A percentile compares a stretch with the other conserved stretches of the same genome.
These are phyloP conservation scores for Periconia macrospinosa DNA, from an alignment of 2,329 filamentous ascomycete genomes.

Conservation along the genomic window DNA sequence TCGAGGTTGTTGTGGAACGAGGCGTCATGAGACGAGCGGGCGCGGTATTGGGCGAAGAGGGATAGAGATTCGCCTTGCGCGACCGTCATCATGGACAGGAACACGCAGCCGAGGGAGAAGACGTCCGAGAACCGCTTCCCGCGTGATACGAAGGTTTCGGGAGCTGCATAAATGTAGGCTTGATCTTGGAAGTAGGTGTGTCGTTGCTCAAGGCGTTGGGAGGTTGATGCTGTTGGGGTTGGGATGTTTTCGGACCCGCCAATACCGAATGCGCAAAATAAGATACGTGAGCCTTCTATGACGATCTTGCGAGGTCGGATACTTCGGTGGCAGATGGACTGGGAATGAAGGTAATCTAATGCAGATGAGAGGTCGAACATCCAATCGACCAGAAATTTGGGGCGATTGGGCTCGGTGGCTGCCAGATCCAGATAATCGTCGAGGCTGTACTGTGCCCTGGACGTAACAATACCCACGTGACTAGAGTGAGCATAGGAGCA, in stretches of 20 bases:
- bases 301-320: conserved; percentile 45
- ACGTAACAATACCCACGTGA: conserved; percentile 38
- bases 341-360: conserved; percentile 42
- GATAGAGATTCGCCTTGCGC: conserved; percentile 39
- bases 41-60: conserved; percentile 38
- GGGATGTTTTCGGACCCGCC: conserved; percentile 28
- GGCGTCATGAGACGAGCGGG: conserved; percentile 36
- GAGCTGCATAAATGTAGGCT: conserved; percentile 42
- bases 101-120: conserved; percentile 45
- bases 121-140: conserved; percentile 43
- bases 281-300: conserved; percentile 37
- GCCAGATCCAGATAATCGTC: conserved; percentile 41
- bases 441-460: conserved; percentile 38
- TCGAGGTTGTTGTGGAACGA: conserved; percentile 45
- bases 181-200: conserved; percentile 37
- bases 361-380: conserved; percentile 45
- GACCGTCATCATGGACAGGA: conserved; percentile 43
- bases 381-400: conserved; percentile 42
- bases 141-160: conserved; percentile 40
- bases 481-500: conserved; percentile 43
- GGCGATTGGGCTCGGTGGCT: conserved; percentile 30
- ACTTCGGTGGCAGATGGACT: conserved; percentile 39
- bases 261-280: conserved; percentile 43
- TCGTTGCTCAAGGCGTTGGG: conserved; percentile 33
- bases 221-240: conserved; percentile 29